Conservation (phyloP, 2,329 filamentous ascomycete species). For the Xylariaceae sp. region DNA sequence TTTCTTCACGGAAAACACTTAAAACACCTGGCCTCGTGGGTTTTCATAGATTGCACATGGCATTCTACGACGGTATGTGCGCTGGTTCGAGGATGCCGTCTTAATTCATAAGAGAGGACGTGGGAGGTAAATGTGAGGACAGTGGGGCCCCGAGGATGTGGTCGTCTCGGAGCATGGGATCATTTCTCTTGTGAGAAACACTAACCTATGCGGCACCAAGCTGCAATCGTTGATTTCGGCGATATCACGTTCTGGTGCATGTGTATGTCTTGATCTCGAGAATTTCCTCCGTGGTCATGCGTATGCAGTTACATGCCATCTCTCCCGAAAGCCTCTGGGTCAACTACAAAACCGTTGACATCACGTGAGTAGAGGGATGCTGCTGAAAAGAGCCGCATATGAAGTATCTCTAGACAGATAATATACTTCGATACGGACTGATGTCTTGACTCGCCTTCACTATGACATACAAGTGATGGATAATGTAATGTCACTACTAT, state of each 20-base stretch:
- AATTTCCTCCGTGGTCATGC: too few relatives aligned
- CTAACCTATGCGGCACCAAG: too few relatives aligned
- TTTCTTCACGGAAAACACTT: slow-evolving; percentile 26
- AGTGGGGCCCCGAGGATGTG: background rate
- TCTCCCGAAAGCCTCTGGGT: slow-evolving; percentile 6
- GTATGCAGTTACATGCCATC: background rate
- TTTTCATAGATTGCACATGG: slow-evolving; percentile 28
- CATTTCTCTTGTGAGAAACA: too few relatives aligned
- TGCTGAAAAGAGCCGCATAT: slow-evolving; percentile 5
- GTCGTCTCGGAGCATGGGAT: background rate
- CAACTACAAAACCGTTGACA: background rate
- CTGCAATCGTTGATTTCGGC: too few relatives aligned
- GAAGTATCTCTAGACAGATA: slow-evolving; percentile 11
- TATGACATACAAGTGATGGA: background rate
- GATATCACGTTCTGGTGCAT: too few relatives aligned
- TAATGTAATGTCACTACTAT: too few relatives aligned
- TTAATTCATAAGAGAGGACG: slow-evolving; percentile 25
- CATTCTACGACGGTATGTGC: slow-evolving; percentile 35
- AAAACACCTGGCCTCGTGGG: slow-evolving; percentile 18
- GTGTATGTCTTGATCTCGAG: too few relatives aligned
- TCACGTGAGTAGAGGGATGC: slow-evolving; percentile 1
- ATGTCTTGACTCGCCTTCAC: too few relatives aligned
- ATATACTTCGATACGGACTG: slow-evolving; percentile 11
- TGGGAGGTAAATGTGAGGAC: background rate
- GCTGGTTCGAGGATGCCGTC: slow-evolving; percentile 37